phyloP scores from a whole-genome alignment of 495 filamentous ascomycete species.

The Aspergillus biplanus region DNA sequence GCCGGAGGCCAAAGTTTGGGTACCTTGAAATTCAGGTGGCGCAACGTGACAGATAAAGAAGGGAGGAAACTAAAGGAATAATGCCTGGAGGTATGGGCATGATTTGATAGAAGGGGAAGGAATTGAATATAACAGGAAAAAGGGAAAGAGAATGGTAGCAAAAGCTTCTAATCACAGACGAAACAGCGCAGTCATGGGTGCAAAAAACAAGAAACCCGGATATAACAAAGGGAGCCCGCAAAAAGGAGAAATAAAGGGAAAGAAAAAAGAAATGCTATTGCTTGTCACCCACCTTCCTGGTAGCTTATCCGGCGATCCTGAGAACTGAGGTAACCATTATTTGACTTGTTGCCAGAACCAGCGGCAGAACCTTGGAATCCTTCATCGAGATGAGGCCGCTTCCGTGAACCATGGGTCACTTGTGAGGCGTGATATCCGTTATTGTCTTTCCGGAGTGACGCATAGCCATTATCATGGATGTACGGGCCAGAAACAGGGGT shows the following conservation, averaged over 20 bases:
- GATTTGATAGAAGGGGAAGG: neutral
- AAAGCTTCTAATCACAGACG: too few species aligned
- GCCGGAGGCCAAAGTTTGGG: slow-evolving; percentile 22
- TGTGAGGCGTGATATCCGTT: slow-evolving; percentile 27
- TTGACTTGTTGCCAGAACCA: slow-evolving; percentile 25
- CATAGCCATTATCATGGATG: slow-evolving; percentile 23
- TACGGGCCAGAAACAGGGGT: slow-evolving; percentile 23
- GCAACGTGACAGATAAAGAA: slow-evolving; percentile 30
- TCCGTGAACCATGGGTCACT: slow-evolving; percentile 27
- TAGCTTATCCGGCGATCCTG: slow-evolving; percentile 26
- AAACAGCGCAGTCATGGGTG: neutral
- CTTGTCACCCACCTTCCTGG: slow-evolving; percentile 37
- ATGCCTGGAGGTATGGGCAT: neutral
- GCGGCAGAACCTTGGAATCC: slow-evolving; percentile 28
- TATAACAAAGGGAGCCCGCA: neutral
- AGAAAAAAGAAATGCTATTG: neutral
- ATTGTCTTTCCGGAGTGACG: slow-evolving; percentile 28
- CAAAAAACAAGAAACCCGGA: neutral
- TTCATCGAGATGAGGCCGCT: slow-evolving; percentile 25
- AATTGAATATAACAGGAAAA: neutral
- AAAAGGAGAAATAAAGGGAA: slow-evolving; percentile 3
- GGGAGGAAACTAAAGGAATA: slow-evolving; percentile 19
- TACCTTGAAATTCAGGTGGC: slow-evolving; percentile 21
- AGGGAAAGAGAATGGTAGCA: neutral
- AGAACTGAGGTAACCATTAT: slow-evolving; percentile 25